Percentiles rank a stretch among this genome's conserved stretches.
These are phyloP conservation scores for Akebia trifoliata DNA, from an alignment of 164 flowering plant genomes.

Conservation along the genomic window DNA sequence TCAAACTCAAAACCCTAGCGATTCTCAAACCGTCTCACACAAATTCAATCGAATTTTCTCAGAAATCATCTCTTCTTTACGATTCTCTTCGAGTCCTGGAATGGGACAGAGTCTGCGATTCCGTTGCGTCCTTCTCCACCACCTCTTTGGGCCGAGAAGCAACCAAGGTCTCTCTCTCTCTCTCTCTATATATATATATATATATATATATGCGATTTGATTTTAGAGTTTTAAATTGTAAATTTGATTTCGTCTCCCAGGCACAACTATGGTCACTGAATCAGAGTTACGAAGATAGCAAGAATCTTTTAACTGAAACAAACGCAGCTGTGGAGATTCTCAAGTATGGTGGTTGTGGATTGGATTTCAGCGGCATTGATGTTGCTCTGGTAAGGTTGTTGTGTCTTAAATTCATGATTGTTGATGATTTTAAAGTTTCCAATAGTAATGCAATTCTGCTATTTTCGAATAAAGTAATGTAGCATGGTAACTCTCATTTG, in stretches of 20 bases:
- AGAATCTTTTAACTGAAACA: slow-evolving; percentile 63
- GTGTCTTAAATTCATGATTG: background rate
- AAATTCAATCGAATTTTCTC: slow-evolving; percentile 7
- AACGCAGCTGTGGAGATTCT: slow-evolving; percentile 77
- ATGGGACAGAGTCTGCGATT: slow-evolving; percentile 86
- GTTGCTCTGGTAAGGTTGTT: slow-evolving; percentile 35
- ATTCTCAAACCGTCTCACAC: slow-evolving; percentile 17
- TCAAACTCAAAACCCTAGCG: slow-evolving; percentile 13
- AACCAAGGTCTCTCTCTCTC: slow-evolving; percentile 35
- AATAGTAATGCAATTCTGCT: background rate
- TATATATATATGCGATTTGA: background rate
- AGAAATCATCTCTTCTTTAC: slow-evolving; percentile 22
- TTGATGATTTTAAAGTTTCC: background rate
- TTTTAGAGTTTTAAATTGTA: background rate
- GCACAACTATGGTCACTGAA: slow-evolving; percentile 56
- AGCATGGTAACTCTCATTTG: background rate
- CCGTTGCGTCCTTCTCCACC: slow-evolving; percentile 72
- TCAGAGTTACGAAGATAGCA: slow-evolving; percentile 60
- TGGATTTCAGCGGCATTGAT: slow-evolving; percentile 54
- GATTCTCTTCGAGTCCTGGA: slow-evolving; percentile 61
- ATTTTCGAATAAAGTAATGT: background rate
- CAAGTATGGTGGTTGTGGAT: slow-evolving; percentile 52
- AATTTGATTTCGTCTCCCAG: slow-evolving; percentile 20
- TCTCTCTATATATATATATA: background rate
- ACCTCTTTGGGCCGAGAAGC: slow-evolving; percentile 74